Conservation (phyloP, 208 protist genomes). For the Trypanosoma lewisi region DNA sequence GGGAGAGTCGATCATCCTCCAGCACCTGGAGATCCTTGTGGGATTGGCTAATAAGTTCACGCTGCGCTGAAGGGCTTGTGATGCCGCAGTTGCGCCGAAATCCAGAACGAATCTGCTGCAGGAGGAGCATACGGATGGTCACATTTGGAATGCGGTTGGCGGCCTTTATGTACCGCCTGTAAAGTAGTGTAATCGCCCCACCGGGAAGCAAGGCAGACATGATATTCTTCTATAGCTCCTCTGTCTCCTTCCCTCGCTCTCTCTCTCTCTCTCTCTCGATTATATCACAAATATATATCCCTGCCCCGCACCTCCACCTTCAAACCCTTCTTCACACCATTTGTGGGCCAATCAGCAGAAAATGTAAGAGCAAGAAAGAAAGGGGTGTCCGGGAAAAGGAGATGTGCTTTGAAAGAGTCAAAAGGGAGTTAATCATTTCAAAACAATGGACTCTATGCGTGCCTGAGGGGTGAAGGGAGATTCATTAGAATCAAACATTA, state of each 20-base stretch:
- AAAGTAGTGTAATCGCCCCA: slow-evolving; percentile 82
- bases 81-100: slow-evolving; percentile 74
- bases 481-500: neutral
- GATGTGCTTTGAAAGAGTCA: too few species aligned
- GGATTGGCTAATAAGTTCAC: slow-evolving; percentile 79
- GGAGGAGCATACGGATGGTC: slow-evolving; percentile 83
- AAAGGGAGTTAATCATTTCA: too few species aligned
- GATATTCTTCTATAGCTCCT: neutral
- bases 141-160: slow-evolving; percentile 83
- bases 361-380: too few species aligned
- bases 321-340: too few species aligned
- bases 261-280: neutral
- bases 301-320: too few species aligned
- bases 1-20: slow-evolving; percentile 82
- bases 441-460: too few species aligned
- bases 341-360: too few species aligned
- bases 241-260: neutral
- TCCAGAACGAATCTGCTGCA: slow-evolving; percentile 78
- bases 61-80: slow-evolving; percentile 69
- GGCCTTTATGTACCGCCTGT: slow-evolving; percentile 84
- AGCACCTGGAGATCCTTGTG: slow-evolving; percentile 82
- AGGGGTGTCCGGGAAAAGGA: too few species aligned
- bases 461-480: too few species aligned
- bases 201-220: slow-evolving; percentile 72
- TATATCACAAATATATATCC: too few species aligned